Evolutionary conservation across 2,329 filamentous ascomycete genomes (phyloP), one percentile per base, ranked within the genome.

Genomic region (Pseudocercospora vitis): DNA sequence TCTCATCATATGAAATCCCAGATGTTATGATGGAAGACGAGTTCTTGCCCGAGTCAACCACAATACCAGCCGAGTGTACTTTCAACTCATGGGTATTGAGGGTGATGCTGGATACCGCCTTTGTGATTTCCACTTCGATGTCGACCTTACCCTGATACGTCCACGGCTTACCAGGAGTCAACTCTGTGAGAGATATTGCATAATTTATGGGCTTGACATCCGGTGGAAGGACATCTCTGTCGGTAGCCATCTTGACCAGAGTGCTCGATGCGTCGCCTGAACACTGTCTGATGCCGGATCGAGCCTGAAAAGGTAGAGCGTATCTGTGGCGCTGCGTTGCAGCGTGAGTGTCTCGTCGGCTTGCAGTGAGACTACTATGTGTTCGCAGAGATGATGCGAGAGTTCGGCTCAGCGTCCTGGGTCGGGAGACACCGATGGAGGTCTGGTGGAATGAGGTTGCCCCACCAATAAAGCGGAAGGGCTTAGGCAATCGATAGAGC

Each of bases 41-140:
- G 45, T 78, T 77, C 72, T 85, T 82, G 59, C 75, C 78, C 54
- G 80, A 76, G 53, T 83, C 80, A 40, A 82, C 71, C 42, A 76
- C 75, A 52, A 92, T 74, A 68, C 86, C 84, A 2, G 81, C 85
- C 57, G 77, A 78, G 60, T 85, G 79, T 32, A 97, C 81, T 68
- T 88, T 88, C 65, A 99, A 81, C 70, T 96, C 85, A 67, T 94
- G 83, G 37, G 88, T 80, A 73, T 99, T 99, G 71, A 97, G 77
- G 35, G 88, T 83, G 58, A 99, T 84, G 63, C 90, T 82, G 66
- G 82, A 88, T 61, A 87, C 87, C 28, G 85, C 76, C 69, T 86
- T 83, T 62, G 80, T 79, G 70, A 97, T 80, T 55, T 87, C 83
- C 55, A 86, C 80, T 62, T 87, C 81, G 70, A 99, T 95, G 61